Evolutionary conservation across 1,284 basidiomycete species (phyloP).

Genomic region (Violaceomyces palustris): DNA sequence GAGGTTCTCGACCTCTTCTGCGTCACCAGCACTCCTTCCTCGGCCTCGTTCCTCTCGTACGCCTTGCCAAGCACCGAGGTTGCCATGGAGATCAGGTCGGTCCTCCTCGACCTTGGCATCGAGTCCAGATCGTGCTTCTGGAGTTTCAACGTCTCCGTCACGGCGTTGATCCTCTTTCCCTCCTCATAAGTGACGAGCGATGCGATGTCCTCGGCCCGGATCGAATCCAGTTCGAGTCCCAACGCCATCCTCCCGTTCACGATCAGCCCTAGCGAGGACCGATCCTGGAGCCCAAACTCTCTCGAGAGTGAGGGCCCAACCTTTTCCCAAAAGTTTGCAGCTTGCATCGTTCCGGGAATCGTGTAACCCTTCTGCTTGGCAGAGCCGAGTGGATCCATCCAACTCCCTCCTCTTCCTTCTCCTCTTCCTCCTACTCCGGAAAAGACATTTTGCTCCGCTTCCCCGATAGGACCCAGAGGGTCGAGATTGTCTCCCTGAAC

Average conservation of each 20-base stretch:
- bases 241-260: slow-evolving; percentile 26
- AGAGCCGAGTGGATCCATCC: too few species aligned
- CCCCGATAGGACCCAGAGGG: too few species aligned
- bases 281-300: too few species aligned
- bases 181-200: slow-evolving; percentile 27
- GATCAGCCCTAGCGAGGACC: slow-evolving; percentile 13
- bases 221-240: slow-evolving; percentile 1
- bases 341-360: too few species aligned
- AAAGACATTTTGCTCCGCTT: too few species aligned
- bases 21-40: slow-evolving; percentile 10
- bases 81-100: slow-evolving; percentile 25
- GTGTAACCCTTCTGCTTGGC: too few species aligned
- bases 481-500: slow-evolving; percentile 1
- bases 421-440: too few species aligned
- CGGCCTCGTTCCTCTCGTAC: slow-evolving; percentile 8
- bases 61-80: slow-evolving; percentile 24
- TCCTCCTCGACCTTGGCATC: slow-evolving; percentile 2
- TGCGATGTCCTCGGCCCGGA: slow-evolving; percentile 19
- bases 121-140: slow-evolving; percentile 5
- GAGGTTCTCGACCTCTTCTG: slow-evolving; percentile 11
- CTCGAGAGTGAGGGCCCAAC: too few species aligned
- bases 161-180: slow-evolving; percentile 15
- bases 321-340: too few species aligned
- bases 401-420: too few species aligned
- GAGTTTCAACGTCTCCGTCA: slow-evolving; percentile 12